Conservation (phyloP, 2,329 filamentous ascomycete species). For the Arthrobotrys musiformis region DNA sequence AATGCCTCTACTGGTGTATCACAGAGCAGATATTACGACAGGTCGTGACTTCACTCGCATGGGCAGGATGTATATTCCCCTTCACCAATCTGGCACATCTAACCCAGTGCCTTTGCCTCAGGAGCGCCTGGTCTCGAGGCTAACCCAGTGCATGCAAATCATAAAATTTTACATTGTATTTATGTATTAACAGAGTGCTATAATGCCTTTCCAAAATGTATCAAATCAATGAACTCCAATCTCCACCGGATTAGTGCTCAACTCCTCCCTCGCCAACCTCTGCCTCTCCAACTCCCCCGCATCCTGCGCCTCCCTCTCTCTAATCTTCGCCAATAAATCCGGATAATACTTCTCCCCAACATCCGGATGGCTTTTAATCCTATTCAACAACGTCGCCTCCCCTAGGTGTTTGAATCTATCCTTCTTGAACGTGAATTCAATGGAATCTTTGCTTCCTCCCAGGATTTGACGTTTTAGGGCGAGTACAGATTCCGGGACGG, state of each 20-base stretch:
- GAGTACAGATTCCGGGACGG: conserved; percentile 69
- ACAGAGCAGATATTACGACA: too few relatives aligned
- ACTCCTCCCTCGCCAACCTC: conserved; percentile 30
- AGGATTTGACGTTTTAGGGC: conserved; percentile 60
- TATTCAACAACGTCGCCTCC: conserved; percentile 84
- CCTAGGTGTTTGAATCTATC: conserved; percentile 77
- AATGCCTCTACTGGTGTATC: too few relatives aligned
- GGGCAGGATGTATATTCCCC: too few relatives aligned
- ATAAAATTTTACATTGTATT: neutral
- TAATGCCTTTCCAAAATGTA: too few relatives aligned
- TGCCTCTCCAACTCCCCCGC: conserved; percentile 60
- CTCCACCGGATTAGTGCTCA: conserved; percentile 14
- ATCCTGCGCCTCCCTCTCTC: conserved; percentile 71
- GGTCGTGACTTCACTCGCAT: too few relatives aligned
- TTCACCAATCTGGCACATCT: too few relatives aligned
- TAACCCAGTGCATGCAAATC: neutral
- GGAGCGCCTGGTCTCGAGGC: too few relatives aligned
- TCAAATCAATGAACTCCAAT: conserved; percentile 36
- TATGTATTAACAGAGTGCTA: too few relatives aligned
- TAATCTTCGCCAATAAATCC: conserved; percentile 66
- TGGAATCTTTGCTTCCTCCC: conserved; percentile 75
- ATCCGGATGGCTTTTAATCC: conserved; percentile 86
- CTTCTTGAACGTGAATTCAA: conserved; percentile 85
- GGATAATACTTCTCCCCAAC: conserved; percentile 85
- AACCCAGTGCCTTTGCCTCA: too few relatives aligned